Evolutionary conservation across 257 asterid genomes (phyloP), one percentile per base, ranked within the genome.

Genomic region (Solanum piurae): DNA sequence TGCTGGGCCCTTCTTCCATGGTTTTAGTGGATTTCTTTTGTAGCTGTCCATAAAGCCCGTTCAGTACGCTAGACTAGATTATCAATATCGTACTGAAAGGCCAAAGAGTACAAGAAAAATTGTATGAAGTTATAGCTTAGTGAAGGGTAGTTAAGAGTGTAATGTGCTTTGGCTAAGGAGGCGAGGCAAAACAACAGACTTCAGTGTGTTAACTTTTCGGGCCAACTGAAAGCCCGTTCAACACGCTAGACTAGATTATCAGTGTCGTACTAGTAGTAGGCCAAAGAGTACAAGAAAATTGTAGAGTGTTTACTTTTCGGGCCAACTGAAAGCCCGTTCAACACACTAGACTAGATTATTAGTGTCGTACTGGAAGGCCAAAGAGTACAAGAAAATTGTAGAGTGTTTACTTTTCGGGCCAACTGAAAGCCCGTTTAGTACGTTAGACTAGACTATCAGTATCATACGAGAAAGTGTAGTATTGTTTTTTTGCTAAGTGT

Each of bases 1-100:
- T 4, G 99, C 98, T 1, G 99, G 98, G 11, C 99, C 99, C 83
- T 97, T 97, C 91, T 95, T 97, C 99, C 99, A 97, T 83, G 99
- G 99, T 92, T 97, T 97, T 60, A 97, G 91, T 44, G 34, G 98
- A 94, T 38, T 94, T 90, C 86, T 97, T 79, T 92, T 93, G 87
- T 89, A 91, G 84, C 86, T 91, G 42, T 97, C 99, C 99, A 97
- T 97, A 68, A 27, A 87, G 12, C 37, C 23, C 37, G 75, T 68
- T 68, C 3, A 68, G 37, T 27, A 68, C 21, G 2, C 37, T 27
- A 69, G 76, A 31, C 40, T 31, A 69, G 64, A 55, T 55, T 29
- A 31, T 69, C 76, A 7, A 6, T 68, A 8, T 68, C 18, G 21
- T 27, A 68, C 33, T 9, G 16, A 6, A 49, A 49, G 21, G 60